Percentiles rank a stretch among this genome's conserved stretches.
These are phyloP conservation scores for Cladosporium sp. DNA, from an alignment of 2,329 filamentous ascomycete species.

Conservation along the genomic window DNA sequence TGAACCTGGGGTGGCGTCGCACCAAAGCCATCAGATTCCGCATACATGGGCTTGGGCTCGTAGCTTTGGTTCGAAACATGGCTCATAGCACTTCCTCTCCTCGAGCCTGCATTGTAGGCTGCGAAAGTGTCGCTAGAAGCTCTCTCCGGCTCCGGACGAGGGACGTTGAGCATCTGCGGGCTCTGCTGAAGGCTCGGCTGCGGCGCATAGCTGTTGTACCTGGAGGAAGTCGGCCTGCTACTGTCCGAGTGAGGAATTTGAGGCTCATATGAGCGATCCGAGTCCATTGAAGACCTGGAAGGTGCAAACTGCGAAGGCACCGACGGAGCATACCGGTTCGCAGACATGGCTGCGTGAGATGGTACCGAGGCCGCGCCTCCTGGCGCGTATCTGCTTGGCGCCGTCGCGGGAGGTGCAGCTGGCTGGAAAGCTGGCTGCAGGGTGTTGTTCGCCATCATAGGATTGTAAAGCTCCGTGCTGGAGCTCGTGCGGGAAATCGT, in stretches of 20 bases:
- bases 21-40: constrained; percentile 18
- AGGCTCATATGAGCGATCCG: constrained; percentile 21
- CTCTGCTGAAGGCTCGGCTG: constrained; percentile 8
- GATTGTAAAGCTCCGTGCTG: constrained; percentile 68
- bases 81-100: constrained; percentile 6
- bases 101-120: constrained; percentile 18
- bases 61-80: constrained; percentile 20
- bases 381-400: constrained; percentile 27
- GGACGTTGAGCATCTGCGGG: constrained; percentile 19
- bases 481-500: constrained; percentile 52
- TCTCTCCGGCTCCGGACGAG: constrained; percentile 19
- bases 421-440: constrained; percentile 17
- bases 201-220: constrained; percentile 24
- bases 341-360: constrained; percentile 1
- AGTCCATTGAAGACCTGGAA: constrained; percentile 34
- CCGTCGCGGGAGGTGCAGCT: constrained; percentile 14
- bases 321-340: constrained; percentile 10
- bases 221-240: constrained; percentile 20
- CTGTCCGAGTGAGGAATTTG: constrained; percentile 10
- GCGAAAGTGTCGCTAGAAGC: constrained; percentile 26
- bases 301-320: constrained; percentile 13
- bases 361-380: constrained; percentile 18
- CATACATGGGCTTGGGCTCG: constrained; percentile 24
- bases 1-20: neutral
- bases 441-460: constrained; percentile 35